phyloP scores from a whole-genome alignment of 2,329 filamentous ascomycete genomes.

The Beauveria varroae region DNA sequence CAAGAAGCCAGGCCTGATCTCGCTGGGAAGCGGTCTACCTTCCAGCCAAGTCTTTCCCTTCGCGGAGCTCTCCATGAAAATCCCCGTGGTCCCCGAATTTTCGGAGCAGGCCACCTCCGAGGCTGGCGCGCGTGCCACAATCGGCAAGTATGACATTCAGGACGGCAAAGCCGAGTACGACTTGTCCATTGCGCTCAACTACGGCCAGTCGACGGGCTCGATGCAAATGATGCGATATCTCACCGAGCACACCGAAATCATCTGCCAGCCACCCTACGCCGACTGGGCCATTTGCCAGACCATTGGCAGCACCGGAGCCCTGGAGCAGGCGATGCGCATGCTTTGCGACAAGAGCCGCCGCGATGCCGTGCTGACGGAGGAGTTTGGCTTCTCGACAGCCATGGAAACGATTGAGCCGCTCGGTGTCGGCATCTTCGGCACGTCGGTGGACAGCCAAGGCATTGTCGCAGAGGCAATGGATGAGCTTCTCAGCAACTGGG shows the following conservation, averaged over 20 bases:
- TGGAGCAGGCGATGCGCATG: conserved; percentile 79
- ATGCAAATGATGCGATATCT: conserved; percentile 85
- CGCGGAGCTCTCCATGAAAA: conserved; percentile 65
- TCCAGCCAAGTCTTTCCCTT: conserved; percentile 91
- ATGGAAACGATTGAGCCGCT: conserved; percentile 50
- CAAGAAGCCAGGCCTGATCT: conserved; percentile 77
- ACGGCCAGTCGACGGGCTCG: conserved; percentile 78
- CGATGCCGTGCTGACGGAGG: conserved; percentile 77
- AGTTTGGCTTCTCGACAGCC: conserved; percentile 80
- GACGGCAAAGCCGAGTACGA: conserved; percentile 54
- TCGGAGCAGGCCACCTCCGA: conserved; percentile 58
- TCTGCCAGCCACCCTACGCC: conserved; percentile 77
- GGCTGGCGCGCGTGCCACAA: conserved; percentile 51
- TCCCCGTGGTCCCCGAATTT: conserved; percentile 63
- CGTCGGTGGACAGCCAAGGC: conserved; percentile 45
- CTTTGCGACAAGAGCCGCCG: conserved; percentile 62
- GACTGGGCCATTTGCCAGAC: conserved; percentile 86
- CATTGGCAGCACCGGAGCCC: conserved; percentile 75
- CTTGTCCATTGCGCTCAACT: conserved; percentile 84
- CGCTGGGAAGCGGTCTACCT: conserved; percentile 83
- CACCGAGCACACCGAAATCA: conserved; percentile 90
- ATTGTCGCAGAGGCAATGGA: conserved; percentile 46
- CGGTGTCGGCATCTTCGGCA: conserved; percentile 44
- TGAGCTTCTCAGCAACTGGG: conserved; percentile 42
- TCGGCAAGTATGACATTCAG: conserved; percentile 78